Conservation (phyloP, 495 filamentous ascomycete genomes). For the Penicillium canariense region DNA sequence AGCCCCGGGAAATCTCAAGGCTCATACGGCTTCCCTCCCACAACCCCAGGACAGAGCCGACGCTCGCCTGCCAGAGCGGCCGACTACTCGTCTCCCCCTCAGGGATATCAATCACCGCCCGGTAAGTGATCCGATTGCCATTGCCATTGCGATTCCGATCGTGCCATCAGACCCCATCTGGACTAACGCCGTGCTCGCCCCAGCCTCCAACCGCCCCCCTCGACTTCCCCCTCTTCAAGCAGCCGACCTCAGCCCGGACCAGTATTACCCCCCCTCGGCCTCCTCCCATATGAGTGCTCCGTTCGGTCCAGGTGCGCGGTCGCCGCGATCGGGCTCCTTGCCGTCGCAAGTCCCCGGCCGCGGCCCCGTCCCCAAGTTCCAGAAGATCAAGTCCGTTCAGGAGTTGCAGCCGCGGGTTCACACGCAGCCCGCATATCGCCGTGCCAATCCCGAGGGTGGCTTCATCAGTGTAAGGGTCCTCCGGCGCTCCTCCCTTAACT, state of each 20-base stretch:
- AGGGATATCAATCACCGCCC: conserved; percentile 62
- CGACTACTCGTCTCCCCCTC: conserved; percentile 59
- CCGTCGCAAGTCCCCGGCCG: conserved; percentile 49
- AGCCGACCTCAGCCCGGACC: conserved; percentile 57
- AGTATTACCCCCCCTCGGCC: conserved; percentile 68
- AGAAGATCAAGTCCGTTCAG: conserved; percentile 64
- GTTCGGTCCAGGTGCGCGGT: conserved; percentile 71
- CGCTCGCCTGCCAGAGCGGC: conserved; percentile 59
- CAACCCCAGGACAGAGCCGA: conserved; percentile 38
- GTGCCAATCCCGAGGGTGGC: conserved; percentile 95
- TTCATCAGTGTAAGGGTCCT: conserved; percentile 85
- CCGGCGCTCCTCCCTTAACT: not conserved
- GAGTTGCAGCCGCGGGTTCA: conserved; percentile 84
- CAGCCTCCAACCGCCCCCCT: conserved; percentile 36
- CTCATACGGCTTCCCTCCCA: conserved; percentile 45
- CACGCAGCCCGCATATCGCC: conserved; percentile 80
- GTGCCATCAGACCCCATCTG: not conserved
- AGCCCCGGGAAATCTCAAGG: conserved; percentile 57
- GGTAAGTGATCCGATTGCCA: conserved; percentile 39
- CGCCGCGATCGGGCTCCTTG: conserved; percentile 56
- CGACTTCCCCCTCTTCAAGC: conserved; percentile 70
- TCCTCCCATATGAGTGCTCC: conserved; percentile 66
- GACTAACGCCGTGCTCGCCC: conserved; percentile 3
- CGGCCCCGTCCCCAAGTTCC: conserved; percentile 84
- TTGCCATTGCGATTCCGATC: not conserved